A percentile compares a stretch with the other conserved stretches of the same genome.
Conservation (phyloP, 495 filamentous ascomycete genomes). For the Aspergillus wentii region DNA sequence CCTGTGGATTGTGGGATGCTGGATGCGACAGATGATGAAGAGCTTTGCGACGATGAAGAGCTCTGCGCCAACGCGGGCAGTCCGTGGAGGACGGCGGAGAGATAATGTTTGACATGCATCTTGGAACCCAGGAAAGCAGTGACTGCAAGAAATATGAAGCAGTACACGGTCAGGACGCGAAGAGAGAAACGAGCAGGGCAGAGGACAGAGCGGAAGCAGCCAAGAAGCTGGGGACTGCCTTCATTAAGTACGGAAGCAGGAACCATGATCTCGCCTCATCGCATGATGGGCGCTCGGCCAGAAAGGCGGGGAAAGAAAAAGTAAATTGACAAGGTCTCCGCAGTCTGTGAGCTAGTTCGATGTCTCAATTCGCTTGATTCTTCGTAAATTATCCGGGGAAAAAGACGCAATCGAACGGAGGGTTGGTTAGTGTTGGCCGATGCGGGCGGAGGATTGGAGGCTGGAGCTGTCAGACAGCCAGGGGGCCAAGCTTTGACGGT, state of each 20-base stretch:
- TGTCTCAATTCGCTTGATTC: slow-evolving; percentile 2
- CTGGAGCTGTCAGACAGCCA: slow-evolving; percentile 4
- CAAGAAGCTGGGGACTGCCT: slow-evolving; percentile 14
- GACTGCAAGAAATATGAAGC: slow-evolving; percentile 26
- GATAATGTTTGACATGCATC: slow-evolving; percentile 38
- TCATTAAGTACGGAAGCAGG: slow-evolving; percentile 8
- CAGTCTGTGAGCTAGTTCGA: too few species aligned
- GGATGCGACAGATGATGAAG: slow-evolving; percentile 7
- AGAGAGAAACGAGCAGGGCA: slow-evolving; percentile 27
- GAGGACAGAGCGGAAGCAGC: slow-evolving; percentile 25
- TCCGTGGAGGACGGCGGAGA: slow-evolving; percentile 31
- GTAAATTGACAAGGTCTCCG: too few species aligned
- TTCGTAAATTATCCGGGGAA: slow-evolving; percentile 16
- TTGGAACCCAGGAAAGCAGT: slow-evolving; percentile 24
- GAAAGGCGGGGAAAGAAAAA: slow-evolving; percentile 4
- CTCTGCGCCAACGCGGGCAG: slow-evolving; percentile 26
- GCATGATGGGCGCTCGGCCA: slow-evolving; percentile 17
- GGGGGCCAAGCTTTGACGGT: too few species aligned
- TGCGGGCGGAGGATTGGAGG: neutral
- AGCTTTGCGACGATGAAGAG: slow-evolving; percentile 7
- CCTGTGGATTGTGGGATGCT: slow-evolving; percentile 5
- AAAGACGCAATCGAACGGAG: slow-evolving; percentile 9
- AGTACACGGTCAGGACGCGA: slow-evolving; percentile 25
- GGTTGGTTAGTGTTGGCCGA: neutral
- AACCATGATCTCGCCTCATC: slow-evolving; percentile 13